phyloP scores from a whole-genome alignment of 2,329 filamentous ascomycete genomes.

The Cryphonectria japonica region DNA sequence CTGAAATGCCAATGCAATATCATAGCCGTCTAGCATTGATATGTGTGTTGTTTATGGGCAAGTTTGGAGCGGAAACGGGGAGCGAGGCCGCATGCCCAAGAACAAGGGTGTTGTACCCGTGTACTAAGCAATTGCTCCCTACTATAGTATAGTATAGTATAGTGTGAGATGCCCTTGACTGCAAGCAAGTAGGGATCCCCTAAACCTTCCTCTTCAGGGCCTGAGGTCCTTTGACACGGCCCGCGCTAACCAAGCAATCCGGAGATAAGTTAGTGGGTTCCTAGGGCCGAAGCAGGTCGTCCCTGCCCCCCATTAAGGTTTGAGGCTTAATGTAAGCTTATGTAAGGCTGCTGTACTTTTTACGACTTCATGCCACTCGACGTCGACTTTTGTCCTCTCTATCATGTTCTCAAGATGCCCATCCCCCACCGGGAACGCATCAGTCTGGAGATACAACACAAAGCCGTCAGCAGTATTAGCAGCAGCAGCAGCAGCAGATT shows the following conservation, averaged over 20 bases:
- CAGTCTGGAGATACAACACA: neutral
- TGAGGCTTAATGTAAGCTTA: conserved; percentile 12
- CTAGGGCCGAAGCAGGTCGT: neutral
- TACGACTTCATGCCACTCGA: conserved; percentile 51
- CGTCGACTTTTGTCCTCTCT: conserved; percentile 36
- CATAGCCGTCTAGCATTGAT: neutral
- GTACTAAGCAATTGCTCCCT: neutral
- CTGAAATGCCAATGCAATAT: neutral
- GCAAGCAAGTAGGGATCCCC: neutral
- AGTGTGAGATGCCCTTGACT: too few species aligned
- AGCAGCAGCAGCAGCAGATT: neutral
- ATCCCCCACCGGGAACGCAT: neutral
- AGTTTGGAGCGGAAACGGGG: too few species aligned
- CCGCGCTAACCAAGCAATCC: neutral
- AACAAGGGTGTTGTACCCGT: neutral
- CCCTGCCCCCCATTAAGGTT: neutral
- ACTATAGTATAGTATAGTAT: too few species aligned
- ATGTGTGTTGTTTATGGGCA: neutral
- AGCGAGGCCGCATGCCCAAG: neutral
- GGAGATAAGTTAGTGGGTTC: neutral
- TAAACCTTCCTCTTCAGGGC: neutral
- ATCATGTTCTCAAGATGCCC: too few species aligned
- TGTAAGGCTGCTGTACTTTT: conserved; percentile 21
- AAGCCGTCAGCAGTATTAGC: neutral
- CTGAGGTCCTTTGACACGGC: neutral